These are phyloP conservation scores for Penicillium maclennaniae DNA, from an alignment of 495 filamentous ascomycete species.

Conservation along the genomic window DNA sequence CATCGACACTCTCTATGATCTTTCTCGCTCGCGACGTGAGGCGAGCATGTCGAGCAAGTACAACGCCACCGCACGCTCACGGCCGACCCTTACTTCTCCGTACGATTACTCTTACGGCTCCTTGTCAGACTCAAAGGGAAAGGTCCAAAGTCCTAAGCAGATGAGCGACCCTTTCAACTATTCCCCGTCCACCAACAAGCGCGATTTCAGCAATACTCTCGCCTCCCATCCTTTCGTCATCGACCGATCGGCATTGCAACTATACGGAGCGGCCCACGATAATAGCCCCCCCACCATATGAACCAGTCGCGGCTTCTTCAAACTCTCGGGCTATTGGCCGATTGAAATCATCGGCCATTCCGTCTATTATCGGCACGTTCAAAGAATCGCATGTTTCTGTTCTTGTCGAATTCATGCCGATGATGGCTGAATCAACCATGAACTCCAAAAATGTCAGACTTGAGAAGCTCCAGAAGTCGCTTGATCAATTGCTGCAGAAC, in stretches of 20 bases:
- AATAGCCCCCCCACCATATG: constrained; percentile 47
- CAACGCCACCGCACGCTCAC: constrained; percentile 24
- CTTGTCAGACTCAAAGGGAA: constrained; percentile 33
- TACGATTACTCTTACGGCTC: constrained; percentile 27
- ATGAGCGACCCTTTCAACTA: constrained; percentile 18
- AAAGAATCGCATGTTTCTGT: constrained; percentile 43
- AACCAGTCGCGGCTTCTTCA: constrained; percentile 39
- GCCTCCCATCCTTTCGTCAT: constrained; percentile 34
- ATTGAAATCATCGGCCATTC: constrained; percentile 39
- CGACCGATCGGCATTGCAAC: constrained; percentile 41
- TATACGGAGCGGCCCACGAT: constrained; percentile 41
- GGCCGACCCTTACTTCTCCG: constrained; percentile 23
- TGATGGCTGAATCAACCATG: constrained; percentile 36
- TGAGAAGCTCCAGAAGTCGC: constrained; percentile 38
- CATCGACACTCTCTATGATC: constrained; percentile 85
- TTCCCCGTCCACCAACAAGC: constrained; percentile 18
- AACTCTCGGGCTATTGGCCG: constrained; percentile 48
- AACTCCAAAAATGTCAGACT: constrained; percentile 28
- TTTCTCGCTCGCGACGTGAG: constrained; percentile 68
- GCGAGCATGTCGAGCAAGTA: constrained; percentile 39
- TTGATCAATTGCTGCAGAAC: constrained; percentile 46
- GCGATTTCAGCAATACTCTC: constrained; percentile 20
- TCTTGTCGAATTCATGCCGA: constrained; percentile 45
- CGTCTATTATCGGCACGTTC: constrained; percentile 27
- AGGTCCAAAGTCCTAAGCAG: constrained; percentile 24